These are phyloP conservation scores for Nicotiana tabacum DNA, from an alignment of 257 asterid genomes.

Conservation along the genomic window DNA sequence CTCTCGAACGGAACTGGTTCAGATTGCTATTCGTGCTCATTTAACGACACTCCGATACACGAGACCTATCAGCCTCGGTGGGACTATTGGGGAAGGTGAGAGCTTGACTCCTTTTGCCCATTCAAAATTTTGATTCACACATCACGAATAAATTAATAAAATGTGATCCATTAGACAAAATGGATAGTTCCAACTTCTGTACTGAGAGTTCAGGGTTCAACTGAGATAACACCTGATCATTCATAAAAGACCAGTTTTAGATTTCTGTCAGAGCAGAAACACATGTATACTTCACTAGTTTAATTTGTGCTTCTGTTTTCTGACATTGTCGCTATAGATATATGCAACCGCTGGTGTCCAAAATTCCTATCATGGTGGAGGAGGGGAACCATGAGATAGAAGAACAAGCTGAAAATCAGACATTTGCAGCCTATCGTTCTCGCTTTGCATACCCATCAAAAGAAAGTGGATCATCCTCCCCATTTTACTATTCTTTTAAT, in stretches of 20 bases:
- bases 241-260: background rate
- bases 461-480: conserved; percentile 77
- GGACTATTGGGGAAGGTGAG: conserved; percentile 99
- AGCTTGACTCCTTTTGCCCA: background rate
- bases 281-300: background rate
- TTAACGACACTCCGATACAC: conserved; percentile 73
- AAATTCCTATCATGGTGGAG: conserved; percentile 83
- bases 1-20: conserved; percentile 87
- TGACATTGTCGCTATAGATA: conserved; percentile 36
- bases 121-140: background rate
- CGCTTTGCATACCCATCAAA: conserved; percentile 80
- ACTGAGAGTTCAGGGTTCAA: background rate
- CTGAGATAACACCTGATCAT: background rate
- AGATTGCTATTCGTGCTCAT: conserved; percentile 89
- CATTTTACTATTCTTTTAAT: conserved; percentile 77
- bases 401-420: conserved; percentile 57
- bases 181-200: background rate
- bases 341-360: conserved; percentile 81
- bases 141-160: background rate
- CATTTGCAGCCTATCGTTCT: conserved; percentile 70
- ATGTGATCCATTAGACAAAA: background rate
- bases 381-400: conserved; percentile 98
- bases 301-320: background rate
- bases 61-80: conserved; percentile 99
- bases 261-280: background rate